These are phyloP conservation scores for Penicillium italicum DNA, from an alignment of 2,329 filamentous ascomycete species.

Conservation along the genomic window DNA sequence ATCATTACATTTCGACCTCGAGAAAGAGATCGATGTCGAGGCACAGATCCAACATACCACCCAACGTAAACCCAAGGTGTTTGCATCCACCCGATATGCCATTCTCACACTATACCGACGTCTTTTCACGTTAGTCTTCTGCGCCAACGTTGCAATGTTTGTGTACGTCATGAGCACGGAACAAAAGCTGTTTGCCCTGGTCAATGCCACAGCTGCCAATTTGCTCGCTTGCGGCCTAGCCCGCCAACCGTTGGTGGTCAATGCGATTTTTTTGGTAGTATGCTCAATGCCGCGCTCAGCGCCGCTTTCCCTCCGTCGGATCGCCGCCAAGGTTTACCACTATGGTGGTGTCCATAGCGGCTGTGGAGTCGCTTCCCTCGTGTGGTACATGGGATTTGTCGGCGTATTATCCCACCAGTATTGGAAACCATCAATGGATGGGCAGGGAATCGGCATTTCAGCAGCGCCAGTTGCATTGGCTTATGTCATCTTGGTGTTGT, in stretches of 20 bases:
- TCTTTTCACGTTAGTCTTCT: constrained; percentile 42
- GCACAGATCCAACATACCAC: constrained; percentile 28
- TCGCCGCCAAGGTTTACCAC: constrained; percentile 52
- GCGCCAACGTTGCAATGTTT: constrained; percentile 39
- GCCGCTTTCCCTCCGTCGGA: constrained; percentile 46
- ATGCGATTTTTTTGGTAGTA: constrained; percentile 47
- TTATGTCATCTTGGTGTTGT: constrained; percentile 56
- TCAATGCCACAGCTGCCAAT: constrained; percentile 47
- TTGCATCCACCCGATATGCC: constrained; percentile 36
- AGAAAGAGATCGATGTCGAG: constrained; percentile 25
- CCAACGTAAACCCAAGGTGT: constrained; percentile 22
- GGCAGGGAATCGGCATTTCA: constrained; percentile 21
- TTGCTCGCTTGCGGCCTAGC: constrained; percentile 47
- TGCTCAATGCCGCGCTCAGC: constrained; percentile 45
- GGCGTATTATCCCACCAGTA: constrained; percentile 36
- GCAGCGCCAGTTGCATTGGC: constrained; percentile 51
- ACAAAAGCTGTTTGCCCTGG: constrained; percentile 36
- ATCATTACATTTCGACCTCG: not conserved
- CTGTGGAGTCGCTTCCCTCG: constrained; percentile 46
- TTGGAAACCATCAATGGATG: constrained; percentile 22
- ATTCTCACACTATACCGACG: constrained; percentile 43
- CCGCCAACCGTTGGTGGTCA: constrained; percentile 54
- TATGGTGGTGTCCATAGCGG: constrained; percentile 55
- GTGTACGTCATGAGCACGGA: constrained; percentile 36
- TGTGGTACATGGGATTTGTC: constrained; percentile 47